These are phyloP conservation scores for Zasmidium angulare DNA, from an alignment of 2,329 filamentous ascomycete genomes.

Conservation along the genomic window DNA sequence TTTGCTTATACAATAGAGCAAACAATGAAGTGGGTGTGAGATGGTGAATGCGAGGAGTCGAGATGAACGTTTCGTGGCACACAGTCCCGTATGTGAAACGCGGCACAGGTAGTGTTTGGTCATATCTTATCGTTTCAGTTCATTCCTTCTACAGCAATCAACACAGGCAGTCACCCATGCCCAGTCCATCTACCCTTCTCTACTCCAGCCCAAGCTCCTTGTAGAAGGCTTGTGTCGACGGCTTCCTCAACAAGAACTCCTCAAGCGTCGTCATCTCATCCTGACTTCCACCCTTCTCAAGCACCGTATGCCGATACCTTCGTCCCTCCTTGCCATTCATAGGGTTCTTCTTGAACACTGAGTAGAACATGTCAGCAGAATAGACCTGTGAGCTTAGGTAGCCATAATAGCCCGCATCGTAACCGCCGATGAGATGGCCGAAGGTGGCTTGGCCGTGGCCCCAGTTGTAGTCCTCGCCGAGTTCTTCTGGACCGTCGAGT, in stretches of 20 bases:
- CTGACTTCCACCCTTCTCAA: constrained; percentile 74
- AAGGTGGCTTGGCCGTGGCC: constrained; percentile 78
- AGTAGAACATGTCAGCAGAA: constrained; percentile 82
- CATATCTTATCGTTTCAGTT: too few relatives aligned
- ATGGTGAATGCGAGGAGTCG: too few relatives aligned
- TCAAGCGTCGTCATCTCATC: constrained; percentile 79
- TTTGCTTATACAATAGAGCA: not conserved
- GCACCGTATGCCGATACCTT: constrained; percentile 73
- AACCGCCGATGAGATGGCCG: constrained; percentile 79
- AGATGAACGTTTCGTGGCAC: too few relatives aligned
- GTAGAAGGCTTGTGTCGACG: constrained; percentile 77
- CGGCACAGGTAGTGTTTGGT: too few relatives aligned
- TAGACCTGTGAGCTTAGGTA: constrained; percentile 72
- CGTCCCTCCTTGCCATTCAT: constrained; percentile 74
- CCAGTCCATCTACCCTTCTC: too few relatives aligned
- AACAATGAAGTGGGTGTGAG: not conserved
- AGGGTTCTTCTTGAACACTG: constrained; percentile 73
- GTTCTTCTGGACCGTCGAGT: constrained; percentile 70
- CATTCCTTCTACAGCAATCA: too few relatives aligned
- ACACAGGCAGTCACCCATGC: too few relatives aligned
- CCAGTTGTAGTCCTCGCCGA: constrained; percentile 59
- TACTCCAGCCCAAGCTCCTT: constrained; percentile 64
- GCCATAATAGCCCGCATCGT: constrained; percentile 80
- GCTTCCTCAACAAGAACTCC: constrained; percentile 75
- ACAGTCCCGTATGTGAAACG: too few relatives aligned